A percentile compares a stretch with the other conserved stretches of the same genome.
phyloP scores from a whole-genome alignment of 2,329 filamentous ascomycete species.

The Coniella lustricola region DNA sequence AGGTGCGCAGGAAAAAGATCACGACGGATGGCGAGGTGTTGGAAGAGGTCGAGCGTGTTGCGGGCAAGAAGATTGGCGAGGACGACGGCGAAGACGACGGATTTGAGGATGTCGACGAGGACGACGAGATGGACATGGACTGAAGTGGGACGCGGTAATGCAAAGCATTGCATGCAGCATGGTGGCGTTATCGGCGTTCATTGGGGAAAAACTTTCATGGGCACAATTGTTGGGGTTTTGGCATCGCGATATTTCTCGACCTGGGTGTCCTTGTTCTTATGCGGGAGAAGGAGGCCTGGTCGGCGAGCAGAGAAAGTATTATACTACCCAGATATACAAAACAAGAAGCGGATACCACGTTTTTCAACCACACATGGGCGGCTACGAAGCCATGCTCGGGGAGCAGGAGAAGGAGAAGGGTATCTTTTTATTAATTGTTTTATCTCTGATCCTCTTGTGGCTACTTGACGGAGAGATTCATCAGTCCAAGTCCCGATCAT shows the following conservation, averaged over 20 bases:
- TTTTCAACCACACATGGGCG: too few species aligned
- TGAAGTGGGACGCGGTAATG: slow-evolving; percentile 19
- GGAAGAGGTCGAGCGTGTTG: slow-evolving; percentile 25
- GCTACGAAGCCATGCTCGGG: too few species aligned
- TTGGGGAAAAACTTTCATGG: slow-evolving; percentile 23
- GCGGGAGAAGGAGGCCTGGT: not conserved
- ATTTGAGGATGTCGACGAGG: slow-evolving; percentile 28
- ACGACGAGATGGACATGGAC: slow-evolving; percentile 37
- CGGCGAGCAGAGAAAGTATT: not conserved
- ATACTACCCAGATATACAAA: not conserved
- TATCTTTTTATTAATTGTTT: not conserved
- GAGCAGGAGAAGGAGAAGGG: too few species aligned
- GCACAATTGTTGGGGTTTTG: slow-evolving; percentile 9
- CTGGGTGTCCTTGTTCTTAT: not conserved
- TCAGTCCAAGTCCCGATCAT: slow-evolving; percentile 21
- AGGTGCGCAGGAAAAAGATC: slow-evolving; percentile 31
- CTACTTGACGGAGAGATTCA: too few species aligned
- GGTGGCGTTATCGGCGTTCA: slow-evolving; percentile 19
- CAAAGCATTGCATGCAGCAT: slow-evolving; percentile 5
- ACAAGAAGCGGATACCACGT: not conserved
- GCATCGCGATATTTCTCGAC: slow-evolving; percentile 4
- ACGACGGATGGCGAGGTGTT: slow-evolving; percentile 34
- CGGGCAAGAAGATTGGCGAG: slow-evolving; percentile 19
- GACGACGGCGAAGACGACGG: slow-evolving; percentile 30
- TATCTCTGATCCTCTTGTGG: too few species aligned